phyloP scores from a whole-genome alignment of 768 basidiomycete species.

The Tylopilus sp. region DNA sequence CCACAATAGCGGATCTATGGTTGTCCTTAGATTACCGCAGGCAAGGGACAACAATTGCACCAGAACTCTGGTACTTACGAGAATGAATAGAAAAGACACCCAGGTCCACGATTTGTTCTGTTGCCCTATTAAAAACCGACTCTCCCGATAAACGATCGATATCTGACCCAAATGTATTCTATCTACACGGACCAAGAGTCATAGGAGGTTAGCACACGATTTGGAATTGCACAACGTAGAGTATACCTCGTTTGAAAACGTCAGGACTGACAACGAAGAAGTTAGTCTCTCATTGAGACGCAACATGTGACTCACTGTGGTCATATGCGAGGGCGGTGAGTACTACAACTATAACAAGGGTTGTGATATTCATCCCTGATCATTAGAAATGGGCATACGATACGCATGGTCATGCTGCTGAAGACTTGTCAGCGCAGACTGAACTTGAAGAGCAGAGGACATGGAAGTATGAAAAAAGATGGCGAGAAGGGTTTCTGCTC shows the following conservation, averaged over 20 bases:
- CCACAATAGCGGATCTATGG: conserved; percentile 3
- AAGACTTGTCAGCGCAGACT: background rate
- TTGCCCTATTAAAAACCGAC: background rate
- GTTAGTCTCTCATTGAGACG: background rate
- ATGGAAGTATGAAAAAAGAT: too few relatives aligned
- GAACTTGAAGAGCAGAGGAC: background rate
- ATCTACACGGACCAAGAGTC: background rate
- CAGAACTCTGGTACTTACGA: too few relatives aligned
- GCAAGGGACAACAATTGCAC: background rate
- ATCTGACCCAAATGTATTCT: background rate
- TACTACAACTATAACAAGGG: background rate
- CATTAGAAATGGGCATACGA: background rate
- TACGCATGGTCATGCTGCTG: background rate
- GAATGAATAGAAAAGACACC: background rate
- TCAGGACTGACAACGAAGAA: background rate
- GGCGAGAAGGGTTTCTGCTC: too few relatives aligned
- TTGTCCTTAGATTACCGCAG: background rate
- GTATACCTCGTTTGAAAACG: background rate
- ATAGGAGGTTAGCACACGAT: background rate
- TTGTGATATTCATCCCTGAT: background rate
- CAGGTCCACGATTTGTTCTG: background rate
- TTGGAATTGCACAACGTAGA: too few relatives aligned
- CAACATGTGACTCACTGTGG: background rate
- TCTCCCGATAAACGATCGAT: background rate
- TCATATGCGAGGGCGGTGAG: background rate